phyloP scores from a whole-genome alignment of 768 basidiomycete species.

The Udeniomyces megalosporus region DNA sequence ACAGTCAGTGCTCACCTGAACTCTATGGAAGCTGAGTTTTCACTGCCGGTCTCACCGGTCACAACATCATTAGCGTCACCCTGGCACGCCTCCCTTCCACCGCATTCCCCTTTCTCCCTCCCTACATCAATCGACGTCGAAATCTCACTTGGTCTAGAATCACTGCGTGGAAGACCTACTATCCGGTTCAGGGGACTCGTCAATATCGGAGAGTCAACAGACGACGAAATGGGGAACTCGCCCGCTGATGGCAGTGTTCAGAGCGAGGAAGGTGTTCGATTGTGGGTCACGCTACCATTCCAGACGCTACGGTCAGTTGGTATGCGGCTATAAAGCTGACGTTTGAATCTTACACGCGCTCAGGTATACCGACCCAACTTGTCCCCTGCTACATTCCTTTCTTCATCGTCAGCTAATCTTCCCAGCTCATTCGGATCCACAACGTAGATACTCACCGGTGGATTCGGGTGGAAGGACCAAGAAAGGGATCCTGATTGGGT shows the following conservation, averaged over 20 bases:
- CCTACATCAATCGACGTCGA: background rate
- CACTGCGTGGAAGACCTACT: background rate
- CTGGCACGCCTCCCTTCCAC: background rate
- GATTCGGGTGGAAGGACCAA: background rate
- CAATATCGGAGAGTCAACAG: background rate
- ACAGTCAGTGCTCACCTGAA: no score
- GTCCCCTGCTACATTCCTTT: background rate
- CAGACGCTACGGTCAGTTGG: no score
- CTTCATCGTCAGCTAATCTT: background rate
- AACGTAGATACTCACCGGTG: background rate
- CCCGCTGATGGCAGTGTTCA: background rate
- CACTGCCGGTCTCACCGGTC: no score
- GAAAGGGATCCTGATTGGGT: background rate
- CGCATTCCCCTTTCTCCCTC: background rate
- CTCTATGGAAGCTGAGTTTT: no score
- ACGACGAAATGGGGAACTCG: background rate
- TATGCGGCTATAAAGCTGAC: no score
- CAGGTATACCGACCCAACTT: background rate
- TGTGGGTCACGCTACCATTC: no score
- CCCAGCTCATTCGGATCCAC: background rate
- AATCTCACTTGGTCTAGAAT: constrained; percentile 1
- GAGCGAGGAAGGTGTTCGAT: background rate
- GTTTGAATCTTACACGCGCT: no score
- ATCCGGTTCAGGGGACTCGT: background rate
- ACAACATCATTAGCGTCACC: no score